Conservation (phyloP, 106 monocot genomes). For the Allium sativum region DNA sequence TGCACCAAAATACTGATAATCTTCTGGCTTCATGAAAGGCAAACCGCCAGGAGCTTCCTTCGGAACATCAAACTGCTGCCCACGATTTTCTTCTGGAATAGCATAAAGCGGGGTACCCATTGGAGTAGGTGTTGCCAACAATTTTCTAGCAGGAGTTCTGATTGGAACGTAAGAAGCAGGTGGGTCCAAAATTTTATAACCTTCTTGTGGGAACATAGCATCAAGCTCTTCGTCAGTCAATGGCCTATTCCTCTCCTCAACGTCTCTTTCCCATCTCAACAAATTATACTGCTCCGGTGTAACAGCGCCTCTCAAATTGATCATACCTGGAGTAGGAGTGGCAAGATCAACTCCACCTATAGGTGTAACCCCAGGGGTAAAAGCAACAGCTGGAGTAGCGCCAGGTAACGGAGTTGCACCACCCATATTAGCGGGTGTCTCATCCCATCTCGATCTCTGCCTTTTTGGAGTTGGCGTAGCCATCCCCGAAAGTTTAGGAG, state of each 20-base stretch:
- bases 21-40: slow-evolving; percentile 96
- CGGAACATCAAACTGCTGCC: slow-evolving; percentile 97
- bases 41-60: slow-evolving; percentile 91
- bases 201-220: slow-evolving; percentile 87
- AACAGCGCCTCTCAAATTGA: slow-evolving; percentile 63
- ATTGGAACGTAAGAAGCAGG: slow-evolving; percentile 89
- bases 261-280: slow-evolving; percentile 87
- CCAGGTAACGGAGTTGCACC: slow-evolving; percentile 59
- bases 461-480: slow-evolving; percentile 92
- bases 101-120: slow-evolving; percentile 84
- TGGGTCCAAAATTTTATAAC: slow-evolving; percentile 90
- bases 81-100: slow-evolving; percentile 95
- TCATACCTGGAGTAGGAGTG: slow-evolving; percentile 72
- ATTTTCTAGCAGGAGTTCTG: slow-evolving; percentile 89
- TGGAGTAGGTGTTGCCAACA: slow-evolving; percentile 88
- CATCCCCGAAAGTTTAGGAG: slow-evolving; percentile 67
- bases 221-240: slow-evolving; percentile 95
- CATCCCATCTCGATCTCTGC: slow-evolving; percentile 97
- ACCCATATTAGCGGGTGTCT: slow-evolving; percentile 79
- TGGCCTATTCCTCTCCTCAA: slow-evolving; percentile 88
- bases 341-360: slow-evolving; percentile 75
- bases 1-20: slow-evolving; percentile 89
- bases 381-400: slow-evolving; percentile 66
- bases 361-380: slow-evolving; percentile 83
- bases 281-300: slow-evolving; percentile 94